Conservation (phyloP, 805 yeast genomes). For the Starmerella vaccinii region DNA sequence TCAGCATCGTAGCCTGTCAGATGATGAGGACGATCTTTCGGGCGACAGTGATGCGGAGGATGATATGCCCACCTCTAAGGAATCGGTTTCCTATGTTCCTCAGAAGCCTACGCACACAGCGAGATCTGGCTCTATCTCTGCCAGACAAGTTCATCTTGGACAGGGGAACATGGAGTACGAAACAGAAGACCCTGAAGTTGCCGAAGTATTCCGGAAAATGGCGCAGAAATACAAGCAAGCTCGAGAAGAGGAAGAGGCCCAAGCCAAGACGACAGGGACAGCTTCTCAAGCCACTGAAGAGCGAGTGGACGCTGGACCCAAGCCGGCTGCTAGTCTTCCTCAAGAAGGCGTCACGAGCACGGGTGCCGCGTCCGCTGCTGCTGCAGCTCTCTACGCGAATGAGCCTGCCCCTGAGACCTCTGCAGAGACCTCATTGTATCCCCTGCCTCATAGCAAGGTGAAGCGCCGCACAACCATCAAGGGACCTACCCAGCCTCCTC, state of each 20-base stretch:
- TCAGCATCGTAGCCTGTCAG: conserved; percentile 4
- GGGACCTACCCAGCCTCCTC: conserved; percentile 56
- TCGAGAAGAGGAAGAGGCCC: neutral
- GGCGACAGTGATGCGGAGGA: conserved; percentile 15
- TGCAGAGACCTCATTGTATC: conserved; percentile 40
- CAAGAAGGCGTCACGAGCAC: neutral
- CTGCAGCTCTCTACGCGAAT: neutral
- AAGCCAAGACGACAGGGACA: neutral
- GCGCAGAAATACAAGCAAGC: neutral
- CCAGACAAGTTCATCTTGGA: neutral
- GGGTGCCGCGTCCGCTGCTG: neutral
- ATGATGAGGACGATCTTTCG: conserved; percentile 18
- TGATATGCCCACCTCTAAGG: conserved; percentile 7
- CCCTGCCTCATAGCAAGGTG: conserved; percentile 46
- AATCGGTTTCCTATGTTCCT: conserved; percentile 14
- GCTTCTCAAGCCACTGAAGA: neutral
- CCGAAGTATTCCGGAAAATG: neutral
- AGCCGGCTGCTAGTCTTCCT: too few relatives aligned
- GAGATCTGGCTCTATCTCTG: neutral
- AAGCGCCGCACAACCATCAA: conserved; percentile 49
- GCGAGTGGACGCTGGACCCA: neutral
- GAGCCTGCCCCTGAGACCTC: neutral
- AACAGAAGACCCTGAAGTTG: conserved; percentile 6
- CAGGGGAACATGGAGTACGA: neutral
- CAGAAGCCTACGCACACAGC: conserved; percentile 4